Conservation (phyloP, 768 basidiomycete genomes). For the Tephrocybe sp. region DNA sequence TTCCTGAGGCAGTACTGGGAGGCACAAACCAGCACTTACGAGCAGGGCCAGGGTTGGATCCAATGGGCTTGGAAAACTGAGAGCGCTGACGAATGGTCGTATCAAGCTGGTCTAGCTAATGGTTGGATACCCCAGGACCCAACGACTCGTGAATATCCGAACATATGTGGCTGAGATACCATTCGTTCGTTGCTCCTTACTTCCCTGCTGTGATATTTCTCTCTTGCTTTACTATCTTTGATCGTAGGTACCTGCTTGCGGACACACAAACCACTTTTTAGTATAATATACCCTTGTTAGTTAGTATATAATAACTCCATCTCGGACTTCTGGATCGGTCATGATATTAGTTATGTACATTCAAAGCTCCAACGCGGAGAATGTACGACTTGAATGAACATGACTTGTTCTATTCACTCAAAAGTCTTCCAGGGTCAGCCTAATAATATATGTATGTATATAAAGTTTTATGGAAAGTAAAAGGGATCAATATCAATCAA, state of each 20-base stretch:
- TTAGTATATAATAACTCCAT: too few species aligned
- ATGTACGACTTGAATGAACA: too few species aligned
- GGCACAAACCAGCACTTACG: constrained; percentile 76
- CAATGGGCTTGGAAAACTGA: constrained; percentile 89
- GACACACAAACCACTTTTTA: constrained; percentile 1
- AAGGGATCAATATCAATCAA: background rate
- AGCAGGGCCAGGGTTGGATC: constrained; percentile 72
- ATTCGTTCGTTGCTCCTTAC: background rate
- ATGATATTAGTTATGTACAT: too few species aligned
- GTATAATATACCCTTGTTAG: background rate
- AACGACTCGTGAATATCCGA: constrained; percentile 51
- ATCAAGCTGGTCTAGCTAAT: constrained; percentile 73
- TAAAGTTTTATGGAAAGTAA: constrained; percentile 3
- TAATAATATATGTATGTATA: too few species aligned
- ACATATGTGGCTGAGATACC: constrained; percentile 53
- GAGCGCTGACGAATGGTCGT: constrained; percentile 86
- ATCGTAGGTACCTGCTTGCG: too few species aligned
- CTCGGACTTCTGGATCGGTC: too few species aligned
- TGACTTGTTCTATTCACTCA: too few species aligned
- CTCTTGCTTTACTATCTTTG: constrained; percentile 5
- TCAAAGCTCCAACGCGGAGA: too few species aligned
- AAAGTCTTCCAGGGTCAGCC: too few species aligned
- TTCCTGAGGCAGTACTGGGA: constrained; percentile 85
- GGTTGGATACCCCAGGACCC: constrained; percentile 83
- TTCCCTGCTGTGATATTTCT: background rate